Base-by-base conservation (phyloP, 108 stramenopile species). In the Chaetoceros tenuissimus region DNA sequence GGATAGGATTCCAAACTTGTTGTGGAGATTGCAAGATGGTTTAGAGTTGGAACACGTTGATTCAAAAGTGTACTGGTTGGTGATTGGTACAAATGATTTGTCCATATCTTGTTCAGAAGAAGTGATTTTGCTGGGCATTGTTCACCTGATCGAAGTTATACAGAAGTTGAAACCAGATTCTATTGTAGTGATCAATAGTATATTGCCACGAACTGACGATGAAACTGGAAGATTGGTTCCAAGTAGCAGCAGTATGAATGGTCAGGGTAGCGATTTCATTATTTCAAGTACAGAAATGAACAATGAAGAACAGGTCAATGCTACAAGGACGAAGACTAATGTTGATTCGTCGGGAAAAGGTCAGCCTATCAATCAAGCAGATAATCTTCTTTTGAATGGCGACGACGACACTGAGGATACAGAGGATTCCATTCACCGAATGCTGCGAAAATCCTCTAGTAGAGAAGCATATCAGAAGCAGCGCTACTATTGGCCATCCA, bases 11-110 rank as follows among this genome's bases (percentile, higher is more conserved):
- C 68, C 76, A 26, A 77, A 77, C 51, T 50, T 82, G 0, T 69
- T 85, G 30, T 85, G 84, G 84, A 62, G 80, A 28, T 55, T 85
- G n/a, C 48, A 68, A 66, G 74, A 85, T 69, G 84, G 84, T 17
- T 72, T 78, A 59, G 64, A 77, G 59, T 77, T 79, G 13, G 62
- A 58, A 26, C 67, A 75, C 3, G 63, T 81, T 31, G 65, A 71
- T 44, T 80, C 84, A 17, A 40, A 55, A 27, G 51, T 67, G 18
- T 63, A 62, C 25, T 73, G 77, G 50, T 0, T 73, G 3, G 16
- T 63, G 24, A 72, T 85, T 45, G 84, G 84, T 18, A 74, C 80
- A 50, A 81, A 85, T 31, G 80, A 85, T 69, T 54, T 85, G 46
- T 73, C 72, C 29, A 49, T 65, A 40, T 62, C 57, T 49, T 85